Conservation (phyloP, 1,139 yeast genomes). For the Yamadazyma taylorii region DNA sequence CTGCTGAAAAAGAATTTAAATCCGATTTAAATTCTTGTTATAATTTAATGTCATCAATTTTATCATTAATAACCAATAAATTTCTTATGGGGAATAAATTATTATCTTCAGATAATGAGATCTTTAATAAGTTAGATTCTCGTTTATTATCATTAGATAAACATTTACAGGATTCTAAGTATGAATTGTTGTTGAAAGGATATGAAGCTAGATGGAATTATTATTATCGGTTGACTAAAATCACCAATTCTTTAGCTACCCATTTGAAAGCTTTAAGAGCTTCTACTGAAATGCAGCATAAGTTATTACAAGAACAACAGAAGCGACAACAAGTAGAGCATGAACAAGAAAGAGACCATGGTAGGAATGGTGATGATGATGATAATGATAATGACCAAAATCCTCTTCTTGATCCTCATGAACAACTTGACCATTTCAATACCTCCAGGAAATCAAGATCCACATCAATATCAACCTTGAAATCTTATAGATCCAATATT, state of each 20-base stretch:
- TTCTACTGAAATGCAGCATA: constrained; percentile 68
- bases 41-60: constrained; percentile 51
- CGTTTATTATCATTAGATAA: constrained; percentile 41
- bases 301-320: constrained; percentile 39
- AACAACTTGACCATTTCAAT: constrained; percentile 6
- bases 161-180: constrained; percentile 61
- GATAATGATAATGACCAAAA: too few species aligned
- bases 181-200: constrained; percentile 58
- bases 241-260: constrained; percentile 53
- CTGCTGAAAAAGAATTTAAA: constrained; percentile 52
- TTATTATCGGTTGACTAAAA: constrained; percentile 47
- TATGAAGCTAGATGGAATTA: constrained; percentile 52
- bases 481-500: constrained; percentile 19
- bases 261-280: constrained; percentile 68
- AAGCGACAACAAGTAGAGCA: constrained; percentile 14
- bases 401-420: too few species aligned
- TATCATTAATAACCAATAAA: constrained; percentile 50
- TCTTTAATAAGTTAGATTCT: constrained; percentile 38
- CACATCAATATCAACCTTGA: constrained; percentile 16
- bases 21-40: constrained; percentile 52
- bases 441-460: constrained; percentile 5
- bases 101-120: constrained; percentile 34
- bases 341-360: too few species aligned
- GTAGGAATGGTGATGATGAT: too few species aligned
- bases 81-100: constrained; percentile 56